These are phyloP conservation scores for Aspergillus sp. DNA, from an alignment of 2,329 filamentous ascomycete species.

Conservation along the genomic window DNA sequence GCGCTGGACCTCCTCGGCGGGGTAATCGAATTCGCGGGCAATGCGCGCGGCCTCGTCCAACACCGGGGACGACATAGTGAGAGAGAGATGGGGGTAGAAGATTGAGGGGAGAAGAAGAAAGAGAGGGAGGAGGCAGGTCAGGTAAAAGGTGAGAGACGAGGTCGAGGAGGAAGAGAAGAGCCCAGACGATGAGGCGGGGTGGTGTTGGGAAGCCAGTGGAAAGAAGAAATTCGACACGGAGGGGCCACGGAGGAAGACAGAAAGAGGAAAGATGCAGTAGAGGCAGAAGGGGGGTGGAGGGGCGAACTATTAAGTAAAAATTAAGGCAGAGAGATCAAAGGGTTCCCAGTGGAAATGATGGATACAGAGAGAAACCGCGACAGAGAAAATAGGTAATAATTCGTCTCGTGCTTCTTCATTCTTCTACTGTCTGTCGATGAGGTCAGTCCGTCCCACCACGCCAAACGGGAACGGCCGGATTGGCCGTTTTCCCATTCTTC, in stretches of 20 bases:
- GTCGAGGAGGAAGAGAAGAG: slow-evolving; percentile 6
- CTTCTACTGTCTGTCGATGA: slow-evolving; percentile 22
- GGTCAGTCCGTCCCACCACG: slow-evolving; percentile 25
- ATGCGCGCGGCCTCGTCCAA: slow-evolving; percentile 74
- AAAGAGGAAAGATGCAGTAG: background rate
- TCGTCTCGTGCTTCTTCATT: too few species aligned
- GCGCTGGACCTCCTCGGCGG: slow-evolving; percentile 72
- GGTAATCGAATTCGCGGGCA: slow-evolving; percentile 82
- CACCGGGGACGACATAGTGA: slow-evolving; percentile 39
- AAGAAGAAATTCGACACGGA: background rate
- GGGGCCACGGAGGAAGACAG: background rate
- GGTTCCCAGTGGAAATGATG: background rate
- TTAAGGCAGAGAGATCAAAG: background rate
- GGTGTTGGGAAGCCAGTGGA: slow-evolving; percentile 1
- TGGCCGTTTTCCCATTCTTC: slow-evolving; percentile 11
- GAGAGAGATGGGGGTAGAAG: background rate
- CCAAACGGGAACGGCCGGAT: slow-evolving; percentile 22
- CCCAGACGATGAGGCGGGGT: slow-evolving; percentile 1
- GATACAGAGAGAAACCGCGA: background rate
- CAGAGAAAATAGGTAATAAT: too few species aligned
- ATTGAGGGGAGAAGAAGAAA: slow-evolving; percentile 1
- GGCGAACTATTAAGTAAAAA: background rate
- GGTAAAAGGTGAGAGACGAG: background rate
- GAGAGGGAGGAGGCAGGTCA: slow-evolving; percentile 4
- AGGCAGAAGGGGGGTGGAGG: background rate